Percentiles rank a stretch among this genome's conserved stretches.
Evolutionary conservation across 257 asterid genomes (phyloP).

Genomic region (Salvia rosmarinus): DNA sequence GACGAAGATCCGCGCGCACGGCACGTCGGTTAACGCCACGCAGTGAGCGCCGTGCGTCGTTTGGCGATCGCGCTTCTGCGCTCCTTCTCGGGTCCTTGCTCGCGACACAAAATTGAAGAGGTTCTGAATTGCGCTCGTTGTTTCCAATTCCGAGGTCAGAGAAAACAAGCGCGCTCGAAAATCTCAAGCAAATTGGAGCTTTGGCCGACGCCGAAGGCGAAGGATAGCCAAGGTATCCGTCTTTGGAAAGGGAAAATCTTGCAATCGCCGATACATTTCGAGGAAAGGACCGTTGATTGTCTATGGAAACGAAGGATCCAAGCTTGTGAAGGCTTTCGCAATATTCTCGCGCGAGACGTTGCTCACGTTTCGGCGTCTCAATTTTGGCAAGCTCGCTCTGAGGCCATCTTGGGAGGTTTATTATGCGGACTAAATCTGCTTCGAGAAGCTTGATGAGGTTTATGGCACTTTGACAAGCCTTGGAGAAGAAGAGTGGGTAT

Average conservation of each 20-base stretch:
- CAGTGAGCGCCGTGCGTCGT: constrained; percentile 77
- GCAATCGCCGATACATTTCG: constrained; percentile 69
- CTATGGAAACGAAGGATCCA: constrained; percentile 79
- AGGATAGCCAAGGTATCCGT: constrained; percentile 64
- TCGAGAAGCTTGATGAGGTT: constrained; percentile 71
- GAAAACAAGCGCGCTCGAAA: constrained; percentile 69
- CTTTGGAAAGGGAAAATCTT: constrained; percentile 77
- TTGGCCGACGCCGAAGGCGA: constrained; percentile 72
- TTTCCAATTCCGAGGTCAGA: constrained; percentile 79
- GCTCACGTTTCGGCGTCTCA: constrained; percentile 66
- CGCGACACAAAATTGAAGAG: constrained; percentile 67
- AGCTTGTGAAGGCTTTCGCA: constrained; percentile 70
- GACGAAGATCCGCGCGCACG: constrained; percentile 77
- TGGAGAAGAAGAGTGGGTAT: constrained; percentile 68
- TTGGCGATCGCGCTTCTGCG: constrained; percentile 67
- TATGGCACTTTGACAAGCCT: constrained; percentile 77
- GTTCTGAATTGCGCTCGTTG: constrained; percentile 71
- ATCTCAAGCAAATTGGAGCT: constrained; percentile 69
- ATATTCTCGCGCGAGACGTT: constrained; percentile 45
- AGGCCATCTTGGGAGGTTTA: constrained; percentile 79
- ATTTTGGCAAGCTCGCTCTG: constrained; percentile 70
- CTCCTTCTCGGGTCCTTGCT: constrained; percentile 63
- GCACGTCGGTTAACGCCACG: constrained; percentile 62
- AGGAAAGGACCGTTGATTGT: constrained; percentile 83
- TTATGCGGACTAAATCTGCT: constrained; percentile 78